These are phyloP conservation scores for Aplosporella prunicola DNA, from an alignment of 2,329 filamentous ascomycete species.

Conservation along the genomic window DNA sequence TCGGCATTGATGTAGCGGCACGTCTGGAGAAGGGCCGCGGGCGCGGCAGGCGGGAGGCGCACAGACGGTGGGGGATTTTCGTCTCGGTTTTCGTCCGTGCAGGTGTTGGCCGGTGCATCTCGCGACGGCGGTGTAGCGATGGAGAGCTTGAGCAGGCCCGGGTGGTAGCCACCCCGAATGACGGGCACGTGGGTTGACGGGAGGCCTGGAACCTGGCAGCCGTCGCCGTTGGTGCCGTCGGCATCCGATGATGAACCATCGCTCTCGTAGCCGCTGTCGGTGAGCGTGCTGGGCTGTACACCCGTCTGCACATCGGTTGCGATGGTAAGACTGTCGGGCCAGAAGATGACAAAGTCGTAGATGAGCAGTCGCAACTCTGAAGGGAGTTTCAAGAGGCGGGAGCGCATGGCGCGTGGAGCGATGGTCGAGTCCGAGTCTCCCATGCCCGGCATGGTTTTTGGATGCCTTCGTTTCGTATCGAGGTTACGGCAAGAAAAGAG, in stretches of 20 bases:
- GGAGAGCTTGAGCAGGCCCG: conserved; percentile 8
- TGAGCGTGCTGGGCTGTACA: conserved; percentile 15
- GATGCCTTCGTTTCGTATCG: no score
- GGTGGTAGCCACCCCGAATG: conserved; percentile 8
- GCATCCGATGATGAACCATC: conserved; percentile 19
- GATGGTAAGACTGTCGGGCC: conserved; percentile 30
- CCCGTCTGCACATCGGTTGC: conserved; percentile 15
- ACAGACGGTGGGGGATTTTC: not conserved
- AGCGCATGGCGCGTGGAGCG: conserved; percentile 6
- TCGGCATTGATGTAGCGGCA: conserved; percentile 28
- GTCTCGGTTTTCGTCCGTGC: not conserved
- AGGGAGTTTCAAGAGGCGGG: conserved; percentile 23
- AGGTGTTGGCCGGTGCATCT: no score
- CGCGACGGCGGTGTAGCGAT: no score
- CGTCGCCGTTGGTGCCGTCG: conserved; percentile 15
- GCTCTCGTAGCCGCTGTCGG: conserved; percentile 18
- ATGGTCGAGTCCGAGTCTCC: no score
- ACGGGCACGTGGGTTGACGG: conserved; percentile 25
- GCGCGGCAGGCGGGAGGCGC: conserved; percentile 16
- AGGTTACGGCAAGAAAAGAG: no score
- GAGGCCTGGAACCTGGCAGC: conserved; percentile 22
- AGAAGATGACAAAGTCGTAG: conserved; percentile 31
- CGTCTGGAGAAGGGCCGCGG: conserved; percentile 20
- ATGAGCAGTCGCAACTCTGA: conserved; percentile 34
- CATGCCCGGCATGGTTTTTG: no score